A percentile compares a stretch with the other conserved stretches of the same genome.
Conservation (phyloP, 2,329 filamentous ascomycete species). For the Colletotrichum sp. region DNA sequence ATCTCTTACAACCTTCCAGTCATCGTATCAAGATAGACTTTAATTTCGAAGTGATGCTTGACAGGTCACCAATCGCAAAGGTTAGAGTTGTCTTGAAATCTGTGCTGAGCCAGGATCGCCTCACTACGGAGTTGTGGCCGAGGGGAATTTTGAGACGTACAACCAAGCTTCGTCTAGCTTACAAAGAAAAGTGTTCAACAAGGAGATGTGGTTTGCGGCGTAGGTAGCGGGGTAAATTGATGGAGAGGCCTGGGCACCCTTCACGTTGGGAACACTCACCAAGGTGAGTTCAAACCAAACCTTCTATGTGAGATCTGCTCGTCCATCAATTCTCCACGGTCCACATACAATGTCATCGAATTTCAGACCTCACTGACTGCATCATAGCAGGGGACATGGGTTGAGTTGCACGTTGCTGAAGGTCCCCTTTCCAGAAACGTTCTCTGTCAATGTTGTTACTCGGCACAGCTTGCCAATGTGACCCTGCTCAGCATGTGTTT, state of each 20-base stretch:
- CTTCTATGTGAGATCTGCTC: neutral
- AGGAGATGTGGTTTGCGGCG: neutral
- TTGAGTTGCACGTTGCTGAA: neutral
- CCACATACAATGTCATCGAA: neutral
- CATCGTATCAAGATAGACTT: neutral
- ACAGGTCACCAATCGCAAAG: neutral
- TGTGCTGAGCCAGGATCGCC: neutral
- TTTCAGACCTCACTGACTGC: neutral
- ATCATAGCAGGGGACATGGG: neutral
- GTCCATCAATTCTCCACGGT: neutral
- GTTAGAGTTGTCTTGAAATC: neutral
- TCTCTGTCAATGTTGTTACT: neutral
- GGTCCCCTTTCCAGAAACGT: neutral
- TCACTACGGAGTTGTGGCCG: neutral
- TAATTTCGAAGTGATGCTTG: neutral
- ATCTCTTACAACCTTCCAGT: neutral
- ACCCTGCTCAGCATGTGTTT: neutral
- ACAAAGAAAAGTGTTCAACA: neutral
- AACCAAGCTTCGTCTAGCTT: neutral
- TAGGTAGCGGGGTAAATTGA: neutral
- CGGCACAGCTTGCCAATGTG: neutral
- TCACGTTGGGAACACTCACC: accelerated
- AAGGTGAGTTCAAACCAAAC: neutral
- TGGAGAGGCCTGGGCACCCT: neutral
- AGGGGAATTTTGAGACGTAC: neutral